Evolutionary conservation across 257 asterid genomes (phyloP).

Genomic region (Solanum pinnatisectum): DNA sequence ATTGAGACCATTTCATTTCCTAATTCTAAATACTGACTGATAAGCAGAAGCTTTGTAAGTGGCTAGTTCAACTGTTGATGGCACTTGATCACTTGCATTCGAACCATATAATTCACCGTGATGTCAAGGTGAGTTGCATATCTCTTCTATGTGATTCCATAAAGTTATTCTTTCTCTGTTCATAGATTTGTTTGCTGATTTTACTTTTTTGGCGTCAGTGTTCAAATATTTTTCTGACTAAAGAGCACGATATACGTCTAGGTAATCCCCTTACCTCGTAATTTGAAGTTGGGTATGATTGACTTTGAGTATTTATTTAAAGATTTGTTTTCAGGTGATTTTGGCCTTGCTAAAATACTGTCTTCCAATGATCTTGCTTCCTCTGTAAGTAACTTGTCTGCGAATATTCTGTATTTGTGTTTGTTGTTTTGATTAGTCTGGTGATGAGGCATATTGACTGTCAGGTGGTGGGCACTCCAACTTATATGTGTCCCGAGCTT

Average conservation of each 20-base stretch:
- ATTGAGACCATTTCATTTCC: neutral
- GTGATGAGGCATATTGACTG: neutral
- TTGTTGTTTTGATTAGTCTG: neutral
- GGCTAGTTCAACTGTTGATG: constrained; percentile 91
- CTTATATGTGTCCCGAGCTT: constrained; percentile 99
- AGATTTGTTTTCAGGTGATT: constrained; percentile 61
- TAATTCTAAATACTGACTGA: constrained; percentile 12
- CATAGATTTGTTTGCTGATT: constrained; percentile 5
- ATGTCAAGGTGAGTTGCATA: constrained; percentile 66
- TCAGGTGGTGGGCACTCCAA: constrained; percentile 99
- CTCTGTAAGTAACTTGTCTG: constrained; percentile 55
- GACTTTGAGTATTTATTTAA: neutral
- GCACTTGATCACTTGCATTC: constrained; percentile 92
- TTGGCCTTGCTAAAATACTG: constrained; percentile 95
- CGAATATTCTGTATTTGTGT: neutral
- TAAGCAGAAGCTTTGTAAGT: constrained; percentile 86
- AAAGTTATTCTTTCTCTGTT: neutral
- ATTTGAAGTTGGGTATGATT: neutral
- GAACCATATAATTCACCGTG: constrained; percentile 91
- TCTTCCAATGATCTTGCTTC: constrained; percentile 91
- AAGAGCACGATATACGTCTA: constrained; percentile 83
- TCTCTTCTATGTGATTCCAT: neutral
- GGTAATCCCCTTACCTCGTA: constrained; percentile 30
- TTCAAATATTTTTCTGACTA: constrained; percentile 90
- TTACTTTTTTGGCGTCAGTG: constrained; percentile 48